These are phyloP conservation scores for Cenchrus purpureus DNA, from an alignment of 176 grass and related monocot genomes.

Conservation along the genomic window DNA sequence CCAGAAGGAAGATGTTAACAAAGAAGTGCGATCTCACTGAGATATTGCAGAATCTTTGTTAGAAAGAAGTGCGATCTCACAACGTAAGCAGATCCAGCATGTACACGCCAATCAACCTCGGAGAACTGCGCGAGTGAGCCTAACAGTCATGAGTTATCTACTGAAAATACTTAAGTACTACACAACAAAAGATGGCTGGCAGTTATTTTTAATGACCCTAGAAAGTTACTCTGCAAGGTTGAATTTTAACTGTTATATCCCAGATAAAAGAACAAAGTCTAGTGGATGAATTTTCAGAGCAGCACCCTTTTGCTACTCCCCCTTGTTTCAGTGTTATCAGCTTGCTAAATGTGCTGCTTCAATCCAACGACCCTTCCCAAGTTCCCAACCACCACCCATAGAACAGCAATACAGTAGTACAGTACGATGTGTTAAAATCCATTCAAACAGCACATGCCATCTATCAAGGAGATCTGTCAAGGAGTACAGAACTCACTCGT, in stretches of 20 bases:
- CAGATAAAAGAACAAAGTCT: conserved; percentile 5
- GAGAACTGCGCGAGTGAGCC: too few species aligned
- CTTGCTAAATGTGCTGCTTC: background rate
- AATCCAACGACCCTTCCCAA: background rate
- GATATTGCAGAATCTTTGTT: background rate
- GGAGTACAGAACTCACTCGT: conserved; percentile 13
- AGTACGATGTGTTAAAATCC: background rate
- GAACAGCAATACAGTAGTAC: background rate
- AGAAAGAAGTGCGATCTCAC: background rate
- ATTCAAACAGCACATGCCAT: background rate
- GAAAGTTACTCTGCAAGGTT: too few species aligned
- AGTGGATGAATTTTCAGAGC: background rate
- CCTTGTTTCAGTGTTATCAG: background rate
- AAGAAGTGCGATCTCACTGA: too few species aligned
- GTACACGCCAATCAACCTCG: background rate
- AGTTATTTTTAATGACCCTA: too few species aligned
- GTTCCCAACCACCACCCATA: background rate
- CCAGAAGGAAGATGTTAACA: too few species aligned
- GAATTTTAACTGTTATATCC: too few species aligned
- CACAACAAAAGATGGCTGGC: too few species aligned
- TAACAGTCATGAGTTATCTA: too few species aligned
- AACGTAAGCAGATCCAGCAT: background rate
- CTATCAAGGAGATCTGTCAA: conserved; percentile 21
- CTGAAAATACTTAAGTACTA: too few species aligned
- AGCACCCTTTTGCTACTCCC: background rate